phyloP scores from a whole-genome alignment of 2,329 filamentous ascomycete species.

The Berkeleyomyces rouxiae region DNA sequence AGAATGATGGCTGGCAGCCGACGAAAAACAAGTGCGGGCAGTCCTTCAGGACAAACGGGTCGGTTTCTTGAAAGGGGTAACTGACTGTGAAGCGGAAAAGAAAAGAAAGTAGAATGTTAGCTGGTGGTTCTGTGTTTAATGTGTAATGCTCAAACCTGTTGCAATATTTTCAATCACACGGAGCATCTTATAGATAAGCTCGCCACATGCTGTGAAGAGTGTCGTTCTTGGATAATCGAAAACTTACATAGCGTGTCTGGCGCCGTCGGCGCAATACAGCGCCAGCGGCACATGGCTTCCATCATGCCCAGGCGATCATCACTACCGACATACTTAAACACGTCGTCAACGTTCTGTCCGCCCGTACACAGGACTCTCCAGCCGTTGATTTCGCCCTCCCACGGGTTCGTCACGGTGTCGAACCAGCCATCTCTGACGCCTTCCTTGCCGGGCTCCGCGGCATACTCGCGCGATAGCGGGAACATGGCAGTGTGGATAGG shows the following conservation, averaged over 20 bases:
- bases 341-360: conserved; percentile 85
- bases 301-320: conserved; percentile 72
- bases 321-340: conserved; percentile 75
- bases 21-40: conserved; percentile 88
- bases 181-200: not conserved
- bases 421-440: conserved; percentile 47
- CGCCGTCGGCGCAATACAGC: conserved; percentile 79
- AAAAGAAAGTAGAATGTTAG: too few relatives aligned
- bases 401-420: conserved; percentile 81
- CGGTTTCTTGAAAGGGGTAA: conserved; percentile 88
- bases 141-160: too few relatives aligned
- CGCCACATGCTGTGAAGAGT: not conserved
- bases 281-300: conserved; percentile 88
- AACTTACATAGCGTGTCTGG: conserved; percentile 83
- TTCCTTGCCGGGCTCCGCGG: conserved; percentile 24
- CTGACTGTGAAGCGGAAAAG: conserved; percentile 44
- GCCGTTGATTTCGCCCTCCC: conserved; percentile 78
- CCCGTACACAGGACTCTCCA: conserved; percentile 75
- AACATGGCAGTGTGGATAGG: conserved; percentile 89
- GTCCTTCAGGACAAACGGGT: conserved; percentile 71
- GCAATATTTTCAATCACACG: not conserved
- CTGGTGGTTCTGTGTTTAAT: not conserved
- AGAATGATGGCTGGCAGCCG: conserved; percentile 68
- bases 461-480: conserved; percentile 54
- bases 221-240: not conserved